A percentile compares a stretch with the other conserved stretches of the same genome.
These are phyloP conservation scores for Ustilago trichophora DNA, from an alignment of 1,284 basidiomycete genomes.

Conservation along the genomic window DNA sequence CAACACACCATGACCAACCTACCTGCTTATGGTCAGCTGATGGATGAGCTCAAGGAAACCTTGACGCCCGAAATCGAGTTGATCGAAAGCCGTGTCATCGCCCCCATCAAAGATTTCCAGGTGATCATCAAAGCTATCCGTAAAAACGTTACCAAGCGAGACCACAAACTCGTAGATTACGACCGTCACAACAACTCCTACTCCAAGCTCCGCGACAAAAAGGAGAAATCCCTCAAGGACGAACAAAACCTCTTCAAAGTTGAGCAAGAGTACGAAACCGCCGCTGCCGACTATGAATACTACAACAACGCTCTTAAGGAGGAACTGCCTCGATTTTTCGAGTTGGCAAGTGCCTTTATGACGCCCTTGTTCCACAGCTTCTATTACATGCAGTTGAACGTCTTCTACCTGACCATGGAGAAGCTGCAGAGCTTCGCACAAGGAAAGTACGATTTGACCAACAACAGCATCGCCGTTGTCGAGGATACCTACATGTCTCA, in stretches of 20 bases:
- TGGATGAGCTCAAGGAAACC: constrained; percentile 83
- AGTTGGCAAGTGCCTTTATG: constrained; percentile 86
- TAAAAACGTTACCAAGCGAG: constrained; percentile 93
- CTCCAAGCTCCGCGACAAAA: constrained; percentile 95
- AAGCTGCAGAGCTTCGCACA: constrained; percentile 85
- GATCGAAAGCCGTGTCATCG: constrained; percentile 85
- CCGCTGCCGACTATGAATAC: constrained; percentile 94
- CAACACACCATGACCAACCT: constrained; percentile 83
- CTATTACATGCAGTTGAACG: constrained; percentile 98
- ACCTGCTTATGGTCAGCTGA: constrained; percentile 75
- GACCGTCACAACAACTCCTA: constrained; percentile 96
- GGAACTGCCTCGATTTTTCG: constrained; percentile 91
- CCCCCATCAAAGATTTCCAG: constrained; percentile 88
- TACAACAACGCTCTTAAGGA: constrained; percentile 91
- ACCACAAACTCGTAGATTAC: constrained; percentile 96
- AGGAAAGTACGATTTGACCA: constrained; percentile 79
- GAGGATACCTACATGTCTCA: constrained; percentile 80
- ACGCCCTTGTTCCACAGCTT: constrained; percentile 96
- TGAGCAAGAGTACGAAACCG: constrained; percentile 96
- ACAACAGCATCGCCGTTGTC: constrained; percentile 73
- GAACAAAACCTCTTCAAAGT: constrained; percentile 73
- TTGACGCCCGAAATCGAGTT: constrained; percentile 92
- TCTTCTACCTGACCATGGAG: constrained; percentile 91
- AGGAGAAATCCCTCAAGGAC: constrained; percentile 69
- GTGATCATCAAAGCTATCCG: constrained; percentile 85